phyloP scores from a whole-genome alignment of 306 rosid species.

The Cotoneaster glaucophyllus region DNA sequence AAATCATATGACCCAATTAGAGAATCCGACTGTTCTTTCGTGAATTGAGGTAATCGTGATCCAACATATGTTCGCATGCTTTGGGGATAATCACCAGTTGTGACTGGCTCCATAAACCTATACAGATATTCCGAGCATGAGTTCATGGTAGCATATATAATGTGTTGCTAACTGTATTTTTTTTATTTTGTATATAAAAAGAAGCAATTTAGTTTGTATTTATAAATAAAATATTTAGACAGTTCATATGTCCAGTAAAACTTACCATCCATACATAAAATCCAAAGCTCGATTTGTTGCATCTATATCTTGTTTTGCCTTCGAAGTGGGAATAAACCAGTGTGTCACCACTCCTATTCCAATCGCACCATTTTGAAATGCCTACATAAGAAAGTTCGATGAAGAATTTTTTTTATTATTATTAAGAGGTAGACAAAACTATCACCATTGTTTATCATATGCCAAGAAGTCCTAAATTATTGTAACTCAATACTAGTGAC shows the following conservation, averaged over 20 bases:
- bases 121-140: too few species aligned
- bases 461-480: too few species aligned
- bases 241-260: too few species aligned
- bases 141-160: too few species aligned
- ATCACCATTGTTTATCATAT: too few species aligned
- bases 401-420: too few species aligned
- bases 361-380: constrained; percentile 16
- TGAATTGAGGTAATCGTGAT: constrained; percentile 50
- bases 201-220: too few species aligned
- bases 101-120: constrained; percentile 61
- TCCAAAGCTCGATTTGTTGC: constrained; percentile 5
- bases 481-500: not conserved
- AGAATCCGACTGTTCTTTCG: constrained; percentile 36
- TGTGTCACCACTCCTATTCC: constrained; percentile 15
- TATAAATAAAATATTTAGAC: too few species aligned
- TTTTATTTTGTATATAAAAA: too few species aligned
- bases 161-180: too few species aligned
- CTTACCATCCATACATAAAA: too few species aligned
- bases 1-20: constrained; percentile 61
- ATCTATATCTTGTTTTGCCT: not conserved
- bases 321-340: constrained; percentile 14
- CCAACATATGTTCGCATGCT: constrained; percentile 49
- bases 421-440: too few species aligned
- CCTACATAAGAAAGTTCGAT: not conserved
- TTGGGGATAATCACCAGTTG: constrained; percentile 35